A percentile compares a stretch with the other conserved stretches of the same genome.
phyloP scores from a whole-genome alignment of 352 stramenopile genomes.

The Phytophthora rubi region DNA sequence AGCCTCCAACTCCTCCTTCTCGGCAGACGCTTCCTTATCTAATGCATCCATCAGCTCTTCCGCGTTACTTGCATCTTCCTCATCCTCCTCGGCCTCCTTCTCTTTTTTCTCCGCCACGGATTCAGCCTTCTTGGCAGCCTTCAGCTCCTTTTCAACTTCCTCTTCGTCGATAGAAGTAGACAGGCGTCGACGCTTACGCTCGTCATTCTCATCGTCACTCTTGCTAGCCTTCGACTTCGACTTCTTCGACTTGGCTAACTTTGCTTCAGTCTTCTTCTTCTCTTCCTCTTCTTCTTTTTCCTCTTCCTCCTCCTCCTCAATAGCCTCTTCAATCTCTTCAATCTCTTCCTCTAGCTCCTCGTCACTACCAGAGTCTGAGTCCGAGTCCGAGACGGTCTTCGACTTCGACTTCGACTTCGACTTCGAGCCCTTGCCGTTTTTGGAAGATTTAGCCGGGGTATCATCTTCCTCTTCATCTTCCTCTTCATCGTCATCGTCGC shows the following conservation, averaged over 20 bases:
- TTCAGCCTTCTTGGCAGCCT: slow-evolving; percentile 27
- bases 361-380: background rate
- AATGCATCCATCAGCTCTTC: slow-evolving; percentile 31
- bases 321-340: background rate
- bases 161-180: slow-evolving; percentile 24
- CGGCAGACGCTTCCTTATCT: slow-evolving; percentile 19
- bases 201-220: background rate
- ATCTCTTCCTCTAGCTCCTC: background rate
- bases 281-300: slow-evolving; percentile 19
- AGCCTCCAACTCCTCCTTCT: slow-evolving; percentile 33
- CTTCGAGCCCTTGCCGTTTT: background rate
- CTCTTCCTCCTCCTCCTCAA: slow-evolving; percentile 7
- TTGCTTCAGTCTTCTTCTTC: slow-evolving; percentile 8
- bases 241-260: slow-evolving; percentile 8
- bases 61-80: slow-evolving; percentile 33
- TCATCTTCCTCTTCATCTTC: slow-evolving; percentile 15
- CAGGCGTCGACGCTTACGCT: slow-evolving; percentile 23
- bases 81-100: slow-evolving; percentile 34
- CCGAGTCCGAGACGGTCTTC: slow-evolving; percentile 1
- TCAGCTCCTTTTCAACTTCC: slow-evolving; percentile 35
- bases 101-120: slow-evolving; percentile 27
- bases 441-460: background rate
- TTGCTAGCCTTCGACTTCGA: background rate
- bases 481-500: slow-evolving; percentile 8
- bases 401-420: background rate